Conservation (phyloP, 805 yeast species). For the Suhomyces kilbournensis region DNA sequence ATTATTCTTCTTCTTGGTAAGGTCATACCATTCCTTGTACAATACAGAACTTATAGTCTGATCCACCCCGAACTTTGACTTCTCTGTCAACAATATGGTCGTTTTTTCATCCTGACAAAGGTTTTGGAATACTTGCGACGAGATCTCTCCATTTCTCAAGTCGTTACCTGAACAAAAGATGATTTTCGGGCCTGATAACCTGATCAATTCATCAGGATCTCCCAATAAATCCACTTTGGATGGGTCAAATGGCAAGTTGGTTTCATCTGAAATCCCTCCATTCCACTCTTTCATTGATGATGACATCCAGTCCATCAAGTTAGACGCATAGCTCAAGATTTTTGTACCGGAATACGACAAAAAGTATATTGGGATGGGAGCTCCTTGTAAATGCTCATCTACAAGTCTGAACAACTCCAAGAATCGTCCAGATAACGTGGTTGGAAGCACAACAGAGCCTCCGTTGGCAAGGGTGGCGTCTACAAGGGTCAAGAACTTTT, state of each 20-base stretch:
- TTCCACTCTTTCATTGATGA: conserved; percentile 76
- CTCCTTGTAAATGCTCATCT: conserved; percentile 60
- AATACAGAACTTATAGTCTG: conserved; percentile 50
- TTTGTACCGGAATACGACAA: conserved; percentile 79
- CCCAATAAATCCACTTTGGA: conserved; percentile 54
- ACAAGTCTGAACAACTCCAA: conserved; percentile 72
- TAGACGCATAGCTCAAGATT: conserved; percentile 74
- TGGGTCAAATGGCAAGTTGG: conserved; percentile 76
- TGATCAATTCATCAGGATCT: conserved; percentile 53
- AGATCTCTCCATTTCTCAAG: conserved; percentile 59
- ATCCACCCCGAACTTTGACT: conserved; percentile 37
- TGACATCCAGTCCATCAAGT: conserved; percentile 96
- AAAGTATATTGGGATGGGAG: conserved; percentile 68
- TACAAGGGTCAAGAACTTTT: conserved; percentile 58
- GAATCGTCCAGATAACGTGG: conserved; percentile 75
- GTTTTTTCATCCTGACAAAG: conserved; percentile 65
- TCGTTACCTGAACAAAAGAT: conserved; percentile 74
- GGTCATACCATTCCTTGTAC: conserved; percentile 51
- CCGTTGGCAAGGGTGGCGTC: conserved; percentile 67
- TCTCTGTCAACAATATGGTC: conserved; percentile 74
- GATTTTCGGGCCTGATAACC: conserved; percentile 67
- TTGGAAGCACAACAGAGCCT: conserved; percentile 81
- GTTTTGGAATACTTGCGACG: conserved; percentile 49
- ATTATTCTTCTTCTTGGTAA: conserved; percentile 31
- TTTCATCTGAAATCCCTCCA: conserved; percentile 34